phyloP scores from a whole-genome alignment of 2,329 filamentous ascomycete species.

The Allantophomopsis lycopodina region DNA sequence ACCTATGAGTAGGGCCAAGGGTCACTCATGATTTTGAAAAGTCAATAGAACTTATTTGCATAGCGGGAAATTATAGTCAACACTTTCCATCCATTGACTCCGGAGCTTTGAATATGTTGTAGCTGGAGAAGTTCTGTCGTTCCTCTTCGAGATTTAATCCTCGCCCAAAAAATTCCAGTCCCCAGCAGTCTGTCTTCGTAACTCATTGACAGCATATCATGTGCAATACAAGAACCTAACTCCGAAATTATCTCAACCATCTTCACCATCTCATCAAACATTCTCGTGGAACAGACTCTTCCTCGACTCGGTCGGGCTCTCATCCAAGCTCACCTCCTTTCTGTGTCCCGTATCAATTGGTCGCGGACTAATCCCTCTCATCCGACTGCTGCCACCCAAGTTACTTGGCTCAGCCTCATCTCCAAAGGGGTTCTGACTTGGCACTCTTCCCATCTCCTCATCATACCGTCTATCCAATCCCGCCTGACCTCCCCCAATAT shows the following conservation, averaged over 20 bases:
- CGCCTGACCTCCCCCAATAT: conserved; percentile 22
- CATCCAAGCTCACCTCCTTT: conserved; percentile 17
- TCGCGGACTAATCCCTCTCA: conserved; percentile 63
- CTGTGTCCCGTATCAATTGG: conserved; percentile 41
- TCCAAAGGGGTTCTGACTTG: conserved; percentile 53
- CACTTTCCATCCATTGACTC: no score
- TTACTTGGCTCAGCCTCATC: conserved; percentile 45
- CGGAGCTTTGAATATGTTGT: no score
- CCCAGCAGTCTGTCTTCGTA: no score
- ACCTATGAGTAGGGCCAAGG: conserved; percentile 31
- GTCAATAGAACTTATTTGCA: no score
- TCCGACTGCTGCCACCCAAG: conserved; percentile 14
- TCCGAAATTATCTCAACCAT: no score
- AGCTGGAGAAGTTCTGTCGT: no score
- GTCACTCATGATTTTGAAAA: conserved; percentile 1
- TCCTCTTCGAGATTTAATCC: no score
- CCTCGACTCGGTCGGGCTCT: conserved; percentile 48
- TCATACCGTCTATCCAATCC: conserved; percentile 29
- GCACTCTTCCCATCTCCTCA: conserved; percentile 26
- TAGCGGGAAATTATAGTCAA: no score
- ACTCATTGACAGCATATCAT: no score
- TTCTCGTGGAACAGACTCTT: conserved; percentile 59
- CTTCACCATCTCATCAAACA: conserved; percentile 27
- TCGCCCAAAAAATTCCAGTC: no score
- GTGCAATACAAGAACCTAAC: no score